Evolutionary conservation across 2,329 filamentous ascomycete species (phyloP).

Genomic region (Aspergillus transmontanensis): DNA sequence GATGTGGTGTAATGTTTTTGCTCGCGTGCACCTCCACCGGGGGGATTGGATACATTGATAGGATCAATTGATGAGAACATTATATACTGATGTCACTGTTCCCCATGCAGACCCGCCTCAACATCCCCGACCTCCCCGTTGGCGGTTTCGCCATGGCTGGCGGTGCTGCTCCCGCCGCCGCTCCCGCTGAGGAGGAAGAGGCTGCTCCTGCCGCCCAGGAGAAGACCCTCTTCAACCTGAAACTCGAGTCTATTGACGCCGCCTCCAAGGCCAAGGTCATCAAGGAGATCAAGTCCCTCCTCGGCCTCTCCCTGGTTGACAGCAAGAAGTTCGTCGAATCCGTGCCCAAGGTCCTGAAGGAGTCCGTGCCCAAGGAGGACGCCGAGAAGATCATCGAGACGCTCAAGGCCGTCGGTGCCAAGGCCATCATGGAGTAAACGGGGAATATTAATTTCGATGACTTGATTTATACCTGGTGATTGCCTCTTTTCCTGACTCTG

Average conservation of each 20-base stretch:
- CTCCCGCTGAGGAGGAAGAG: conserved; percentile 72
- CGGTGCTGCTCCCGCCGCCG: conserved; percentile 62
- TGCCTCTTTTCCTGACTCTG: conserved; percentile 5
- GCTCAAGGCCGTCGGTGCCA: conserved; percentile 89
- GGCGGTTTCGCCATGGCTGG: conserved; percentile 81
- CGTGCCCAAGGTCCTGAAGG: conserved; percentile 98
- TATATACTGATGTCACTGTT: conserved; percentile 2
- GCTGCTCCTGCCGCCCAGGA: conserved; percentile 85
- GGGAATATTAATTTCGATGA: conserved; percentile 10
- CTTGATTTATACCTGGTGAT: conserved; percentile 13
- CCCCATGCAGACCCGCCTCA: conserved; percentile 73
- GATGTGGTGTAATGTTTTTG: not conserved
- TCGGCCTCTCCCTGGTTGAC: conserved; percentile 94
- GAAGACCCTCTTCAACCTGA: conserved; percentile 97
- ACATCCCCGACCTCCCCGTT: conserved; percentile 96
- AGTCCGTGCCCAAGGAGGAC: conserved; percentile 97
- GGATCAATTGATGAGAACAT: not conserved
- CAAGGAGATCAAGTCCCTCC: conserved; percentile 97
- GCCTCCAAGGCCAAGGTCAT: conserved; percentile 96
- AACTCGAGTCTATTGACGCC: conserved; percentile 87
- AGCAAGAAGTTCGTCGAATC: conserved; percentile 99
- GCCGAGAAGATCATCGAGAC: conserved; percentile 97
- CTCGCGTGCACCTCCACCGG: not conserved
- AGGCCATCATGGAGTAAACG: conserved; percentile 83
- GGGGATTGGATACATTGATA: not conserved